Evolutionary conservation across 2,329 filamentous ascomycete species (phyloP), one percentile per base, ranked within the genome.

Genomic region (Dactylonectria macrodidyma): DNA sequence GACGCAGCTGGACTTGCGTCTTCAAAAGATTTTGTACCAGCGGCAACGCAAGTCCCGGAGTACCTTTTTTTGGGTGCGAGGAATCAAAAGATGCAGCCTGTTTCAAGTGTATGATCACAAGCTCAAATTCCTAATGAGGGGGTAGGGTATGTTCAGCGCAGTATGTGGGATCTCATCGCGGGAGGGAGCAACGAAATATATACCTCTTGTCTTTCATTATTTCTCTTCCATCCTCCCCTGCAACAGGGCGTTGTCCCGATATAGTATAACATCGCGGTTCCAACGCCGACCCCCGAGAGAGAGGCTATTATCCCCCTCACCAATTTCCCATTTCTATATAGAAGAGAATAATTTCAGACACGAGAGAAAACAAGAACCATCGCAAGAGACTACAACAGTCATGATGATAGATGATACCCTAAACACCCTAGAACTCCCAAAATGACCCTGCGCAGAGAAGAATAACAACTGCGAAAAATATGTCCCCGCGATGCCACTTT

Each of bases 1-100:
- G 70, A 72, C 66, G 72, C 66, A 76, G 74, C 71, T 74, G 71
- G 72, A 59, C 69, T 73, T 75, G 71, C 72, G 69, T 75, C 71
- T 73, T 73, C 26, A 44, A 59, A 66, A 68, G 52, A 26, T 64
- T 70, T 60, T 73, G 72, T 67, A 75, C 58, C 50, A 54, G 59
- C 59, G 56, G 59, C 65, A 64, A 63, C 65, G 61, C 68, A 69
- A 66, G 52, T 59, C 65, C 58, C 59, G 33, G 46, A 52, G 51
- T 54, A 67, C 36, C 54, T 59, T n/a, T 36, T 36, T 36, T 36
- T 22, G 22, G 51, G 51, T 38, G 34, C n/a, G 33, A 34, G 50
- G 38, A 44, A 44, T 38, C 34, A 62, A 10, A 47, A 16, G 46
- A 19, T 26, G 30, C 30, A 33, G 52, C 38, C 30, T 33, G 52